These are phyloP conservation scores for Phycomyces blakesleeanus DNA, from an alignment of 192 early-diverging fungal genomes.

Conservation along the genomic window DNA sequence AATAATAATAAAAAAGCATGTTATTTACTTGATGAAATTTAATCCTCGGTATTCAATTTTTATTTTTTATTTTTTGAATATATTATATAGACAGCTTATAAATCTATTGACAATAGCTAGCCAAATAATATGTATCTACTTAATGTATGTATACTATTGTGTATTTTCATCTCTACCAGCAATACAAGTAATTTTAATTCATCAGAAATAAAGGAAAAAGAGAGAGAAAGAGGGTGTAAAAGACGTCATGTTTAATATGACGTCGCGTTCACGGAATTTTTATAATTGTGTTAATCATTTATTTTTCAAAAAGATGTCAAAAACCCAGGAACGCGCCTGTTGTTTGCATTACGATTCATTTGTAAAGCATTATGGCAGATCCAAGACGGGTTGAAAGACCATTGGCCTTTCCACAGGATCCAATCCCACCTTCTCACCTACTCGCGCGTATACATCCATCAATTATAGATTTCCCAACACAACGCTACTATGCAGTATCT, in stretches of 20 bases:
- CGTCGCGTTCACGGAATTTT: not conserved
- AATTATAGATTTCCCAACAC: constrained; percentile 34
- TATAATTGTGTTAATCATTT: not conserved
- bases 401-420: not conserved
- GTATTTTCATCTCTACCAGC: too few species aligned
- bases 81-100: too few species aligned
- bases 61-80: too few species aligned
- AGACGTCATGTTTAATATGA: not conserved
- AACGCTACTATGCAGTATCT: constrained; percentile 38
- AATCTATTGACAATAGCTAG: too few species aligned
- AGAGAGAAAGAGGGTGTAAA: not conserved
- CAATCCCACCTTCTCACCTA: constrained; percentile 9
- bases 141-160: too few species aligned
- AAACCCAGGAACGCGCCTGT: not conserved
- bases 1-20: too few species aligned
- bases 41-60: too few species aligned
- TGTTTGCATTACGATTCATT: not conserved
- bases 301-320: not conserved
- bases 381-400: not conserved
- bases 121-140: too few species aligned
- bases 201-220: too few species aligned
- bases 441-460: constrained; percentile 24
- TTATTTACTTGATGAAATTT: too few species aligned
- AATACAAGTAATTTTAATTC: too few species aligned
- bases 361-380: not conserved